Evolutionary conservation across 2,329 filamentous ascomycete species (phyloP), one percentile per base, ranked within the genome.

Genomic region (Diaporthe citrichinensis): DNA sequence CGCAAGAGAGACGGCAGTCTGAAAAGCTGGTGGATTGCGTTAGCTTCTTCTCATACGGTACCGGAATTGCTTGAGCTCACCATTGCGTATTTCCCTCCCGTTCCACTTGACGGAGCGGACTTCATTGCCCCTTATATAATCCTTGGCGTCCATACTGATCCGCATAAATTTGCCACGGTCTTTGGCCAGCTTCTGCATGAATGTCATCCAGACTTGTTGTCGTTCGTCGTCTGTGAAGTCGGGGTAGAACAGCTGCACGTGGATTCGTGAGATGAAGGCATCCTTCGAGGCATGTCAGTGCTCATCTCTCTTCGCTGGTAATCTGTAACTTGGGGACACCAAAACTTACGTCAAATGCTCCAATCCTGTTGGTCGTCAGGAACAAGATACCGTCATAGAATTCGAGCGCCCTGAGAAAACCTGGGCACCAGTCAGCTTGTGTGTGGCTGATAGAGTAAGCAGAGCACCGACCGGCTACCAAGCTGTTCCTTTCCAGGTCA

Each of bases 381-480:
- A 84, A 83, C 0, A 83, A 34, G 10, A 84, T 83, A 2, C 82
- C 82, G 8, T 82, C 75, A 53, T 80, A 83, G 46, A 77, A 81
- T 46, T 83, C 82, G 0, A 84, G 79, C 0, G 80, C 80, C 0
- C 80, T 75, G 0, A 83, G 78, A 59, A 83, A 83, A 7, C 79
- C 81, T 79, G n/a, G 12, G 4, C 12, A 20, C 1, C 20, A 23
- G 20, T 59, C 12, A 44, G 58, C 36, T 2, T 9, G 4, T 9
- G 36, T 15, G 6, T n/a, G 7, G 1, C 34, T n/a, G 15, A 2
- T 2, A 6, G 14, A 9, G 23, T 65, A 58, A 44, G 20, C 4
- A 17, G 28, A n/a, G 23, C 14, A 62, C 74, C 69, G 20, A 80
- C 79, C 78, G 2, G 83, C 80, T 1, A 84, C 81, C 0, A 85